Percentiles rank a stretch among this genome's conserved stretches.
Evolutionary conservation across 108 stramenopile species (phyloP).

Genomic region (Cylindrotheca fusiformis): DNA sequence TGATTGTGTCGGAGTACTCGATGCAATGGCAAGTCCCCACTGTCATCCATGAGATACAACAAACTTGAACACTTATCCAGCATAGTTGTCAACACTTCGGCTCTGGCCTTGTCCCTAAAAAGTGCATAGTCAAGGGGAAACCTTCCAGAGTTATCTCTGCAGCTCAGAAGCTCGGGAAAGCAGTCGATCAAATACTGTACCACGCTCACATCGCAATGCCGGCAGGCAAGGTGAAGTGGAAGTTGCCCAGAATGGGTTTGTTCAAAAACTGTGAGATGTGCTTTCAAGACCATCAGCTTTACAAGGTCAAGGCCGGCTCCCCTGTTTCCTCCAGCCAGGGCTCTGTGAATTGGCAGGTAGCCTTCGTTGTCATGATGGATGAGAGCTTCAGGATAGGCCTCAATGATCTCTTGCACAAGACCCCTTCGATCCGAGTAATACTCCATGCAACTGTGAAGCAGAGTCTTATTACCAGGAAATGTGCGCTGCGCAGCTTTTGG

Average conservation of each 20-base stretch:
- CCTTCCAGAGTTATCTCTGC: conserved; percentile 20
- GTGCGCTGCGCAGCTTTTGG: conserved; percentile 3
- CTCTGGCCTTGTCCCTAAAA: background rate
- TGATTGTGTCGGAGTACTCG: background rate
- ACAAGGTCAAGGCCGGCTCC: background rate
- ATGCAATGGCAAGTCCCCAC: conserved; percentile 20
- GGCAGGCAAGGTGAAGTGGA: conserved; percentile 27
- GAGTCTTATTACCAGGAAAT: conserved; percentile 13
- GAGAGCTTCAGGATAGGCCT: conserved; percentile 29
- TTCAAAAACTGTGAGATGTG: conserved; percentile 13
- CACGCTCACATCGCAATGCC: background rate
- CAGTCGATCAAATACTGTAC: conserved; percentile 6
- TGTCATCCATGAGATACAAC: conserved; percentile 8
- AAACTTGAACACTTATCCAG: conserved; percentile 7
- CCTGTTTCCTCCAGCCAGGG: conserved; percentile 7
- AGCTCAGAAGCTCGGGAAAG: conserved; percentile 16
- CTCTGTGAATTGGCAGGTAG: conserved; percentile 27
- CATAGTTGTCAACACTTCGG: conserved; percentile 5
- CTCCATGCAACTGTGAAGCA: conserved; percentile 26
- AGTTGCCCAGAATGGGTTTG: conserved; percentile 8
- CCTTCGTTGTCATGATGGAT: conserved; percentile 24
- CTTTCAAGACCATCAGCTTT: background rate
- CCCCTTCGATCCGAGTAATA: conserved; percentile 9
- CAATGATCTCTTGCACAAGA: conserved; percentile 14
- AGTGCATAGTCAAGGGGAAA: conserved; percentile 34